phyloP scores from a whole-genome alignment of 306 rosid species.

The Casuarina glauca region DNA sequence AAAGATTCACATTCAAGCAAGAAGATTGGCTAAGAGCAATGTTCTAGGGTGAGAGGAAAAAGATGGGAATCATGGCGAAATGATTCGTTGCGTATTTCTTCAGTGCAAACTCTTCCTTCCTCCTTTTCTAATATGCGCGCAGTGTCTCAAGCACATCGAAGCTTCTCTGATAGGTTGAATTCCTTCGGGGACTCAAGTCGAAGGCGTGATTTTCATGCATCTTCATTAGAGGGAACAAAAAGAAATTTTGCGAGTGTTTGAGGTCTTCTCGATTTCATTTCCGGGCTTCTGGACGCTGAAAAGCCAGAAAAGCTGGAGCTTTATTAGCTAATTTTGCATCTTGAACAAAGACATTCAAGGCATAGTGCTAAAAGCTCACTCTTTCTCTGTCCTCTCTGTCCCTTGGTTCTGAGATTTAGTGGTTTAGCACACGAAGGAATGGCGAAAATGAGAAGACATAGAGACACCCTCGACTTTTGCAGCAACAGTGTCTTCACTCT shows the following conservation, averaged over 20 bases:
- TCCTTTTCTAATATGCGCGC: constrained; percentile 23
- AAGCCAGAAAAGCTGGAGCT: neutral
- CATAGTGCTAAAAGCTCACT: neutral
- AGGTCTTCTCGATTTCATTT: constrained; percentile 14
- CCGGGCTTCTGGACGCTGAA: constrained; percentile 12
- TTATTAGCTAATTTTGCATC: neutral
- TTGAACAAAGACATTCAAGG: neutral
- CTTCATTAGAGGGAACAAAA: neutral
- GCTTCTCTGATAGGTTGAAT: constrained; percentile 9
- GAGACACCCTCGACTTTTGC: constrained; percentile 21
- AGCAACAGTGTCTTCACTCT: constrained; percentile 28
- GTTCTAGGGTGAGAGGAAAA: constrained; percentile 15
- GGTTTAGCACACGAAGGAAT: constrained; percentile 38
- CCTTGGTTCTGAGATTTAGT: constrained; percentile 26
- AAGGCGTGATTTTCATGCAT: neutral
- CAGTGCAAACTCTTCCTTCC: constrained; percentile 42
- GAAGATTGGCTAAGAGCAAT: neutral
- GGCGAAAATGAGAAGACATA: constrained; percentile 27
- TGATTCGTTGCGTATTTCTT: constrained; percentile 59
- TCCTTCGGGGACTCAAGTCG: neutral
- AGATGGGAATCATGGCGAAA: constrained; percentile 44
- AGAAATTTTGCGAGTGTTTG: constrained; percentile 11
- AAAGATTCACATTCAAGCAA: constrained; percentile 29
- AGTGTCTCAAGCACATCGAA: neutral
- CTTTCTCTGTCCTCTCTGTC: constrained; percentile 1